These are phyloP conservation scores for Wickerhamomyces silvicola DNA, from an alignment of 805 yeast species.

Conservation along the genomic window DNA sequence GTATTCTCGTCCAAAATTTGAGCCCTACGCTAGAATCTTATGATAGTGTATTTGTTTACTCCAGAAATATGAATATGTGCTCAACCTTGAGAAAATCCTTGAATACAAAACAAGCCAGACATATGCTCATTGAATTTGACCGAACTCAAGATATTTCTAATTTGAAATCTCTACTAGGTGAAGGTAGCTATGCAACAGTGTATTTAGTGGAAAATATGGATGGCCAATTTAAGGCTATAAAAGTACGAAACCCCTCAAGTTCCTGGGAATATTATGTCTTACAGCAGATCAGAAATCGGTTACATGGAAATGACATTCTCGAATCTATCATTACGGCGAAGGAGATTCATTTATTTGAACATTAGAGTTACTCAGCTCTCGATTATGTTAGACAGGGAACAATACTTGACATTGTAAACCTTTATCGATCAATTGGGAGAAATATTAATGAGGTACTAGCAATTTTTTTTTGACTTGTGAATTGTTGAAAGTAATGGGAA, in stretches of 20 bases:
- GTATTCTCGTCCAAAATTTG: constrained; percentile 31
- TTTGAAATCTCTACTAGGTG: constrained; percentile 55
- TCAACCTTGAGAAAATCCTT: constrained; percentile 30
- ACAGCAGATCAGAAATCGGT: constrained; percentile 43
- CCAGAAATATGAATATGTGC: constrained; percentile 29
- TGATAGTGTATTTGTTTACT: constrained; percentile 25
- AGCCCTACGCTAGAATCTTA: constrained; percentile 29
- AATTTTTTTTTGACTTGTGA: constrained; percentile 60
- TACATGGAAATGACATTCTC: constrained; percentile 21
- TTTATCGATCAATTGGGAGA: constrained; percentile 28
- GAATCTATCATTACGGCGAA: constrained; percentile 43
- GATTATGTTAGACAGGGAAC: constrained; percentile 54
- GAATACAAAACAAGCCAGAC: constrained; percentile 19
- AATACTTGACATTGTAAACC: constrained; percentile 58
- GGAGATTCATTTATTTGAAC: constrained; percentile 37
- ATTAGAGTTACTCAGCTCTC: constrained; percentile 21
- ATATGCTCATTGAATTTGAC: constrained; percentile 38
- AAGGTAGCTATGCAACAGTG: constrained; percentile 77
- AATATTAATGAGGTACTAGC: constrained; percentile 55
- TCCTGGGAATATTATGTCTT: constrained; percentile 81
- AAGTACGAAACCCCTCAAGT: constrained; percentile 62
- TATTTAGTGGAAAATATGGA: constrained; percentile 58
- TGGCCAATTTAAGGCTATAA: constrained; percentile 58
- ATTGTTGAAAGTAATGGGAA: constrained; percentile 50
- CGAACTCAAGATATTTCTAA: constrained; percentile 40